Evolutionary conservation across 148 eudicot genomes (phyloP), one percentile per base, ranked within the genome.

Genomic region (Cornus controversa): DNA sequence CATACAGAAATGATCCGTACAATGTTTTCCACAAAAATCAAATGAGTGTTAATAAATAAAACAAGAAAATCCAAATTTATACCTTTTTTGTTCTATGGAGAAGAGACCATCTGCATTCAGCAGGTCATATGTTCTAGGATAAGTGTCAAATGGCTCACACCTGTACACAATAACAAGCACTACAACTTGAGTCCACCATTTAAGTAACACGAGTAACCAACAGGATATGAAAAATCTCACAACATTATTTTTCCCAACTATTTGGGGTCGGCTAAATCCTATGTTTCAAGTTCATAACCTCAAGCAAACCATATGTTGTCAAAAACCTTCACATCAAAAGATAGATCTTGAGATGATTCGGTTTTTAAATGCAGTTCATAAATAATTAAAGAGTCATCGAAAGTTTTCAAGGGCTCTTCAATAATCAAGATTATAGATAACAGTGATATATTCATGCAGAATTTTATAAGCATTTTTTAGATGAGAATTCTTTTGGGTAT

Each of bases 141-240:
- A 92, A 22, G 91, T 90, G 74, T 92, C 94, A 66, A 90, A 92
- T 47, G 97, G 83, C 82, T 92, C 94, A 67, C 97, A 92, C 97
- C 93, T 91, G 89, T 37, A 66, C 18, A 84, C 31, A 74, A 75
- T 53, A 26, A 3, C 47, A 71, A 71, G 22, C 54, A 70, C 71
- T 20, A 74, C 36, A 60, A 73, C 0, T n/a, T 25, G 23, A 28
- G 16, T n/a, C 34, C 62, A 45, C 28, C 47, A 53, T 64, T 22
- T 23, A 67, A 50, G 8, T 18, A 65, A 66, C 66, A 36, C 9
- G 15, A 1, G 42, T 10, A 40, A 47, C 60, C 13, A 75, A 7
- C 45, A 26, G 60, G 22, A 66, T 29, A 64, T 25, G 18, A 22
- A 11, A 29, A 23, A 18, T 60, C 6, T 31, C 5, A 69, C 6